These are phyloP conservation scores for Suillus lakei DNA, from an alignment of 768 basidiomycete genomes.

Conservation along the genomic window DNA sequence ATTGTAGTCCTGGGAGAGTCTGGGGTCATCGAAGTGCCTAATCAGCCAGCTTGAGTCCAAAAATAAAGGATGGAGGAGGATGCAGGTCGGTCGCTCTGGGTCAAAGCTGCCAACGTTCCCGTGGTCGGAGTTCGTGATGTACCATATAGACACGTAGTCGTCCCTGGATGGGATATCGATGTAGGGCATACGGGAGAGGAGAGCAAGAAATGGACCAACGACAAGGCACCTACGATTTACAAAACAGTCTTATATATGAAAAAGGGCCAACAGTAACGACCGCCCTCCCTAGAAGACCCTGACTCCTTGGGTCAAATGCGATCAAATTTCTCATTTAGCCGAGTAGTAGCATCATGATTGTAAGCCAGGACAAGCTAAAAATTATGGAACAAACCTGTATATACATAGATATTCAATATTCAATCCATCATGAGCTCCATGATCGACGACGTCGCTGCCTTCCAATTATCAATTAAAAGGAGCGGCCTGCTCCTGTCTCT, in stretches of 20 bases:
- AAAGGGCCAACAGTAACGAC: conserved; percentile 6
- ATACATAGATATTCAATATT: background rate
- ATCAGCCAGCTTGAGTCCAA: conserved; percentile 73
- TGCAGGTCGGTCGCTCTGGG: conserved; percentile 65
- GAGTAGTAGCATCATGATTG: conserved; percentile 23
- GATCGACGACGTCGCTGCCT: background rate
- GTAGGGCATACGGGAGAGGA: conserved; percentile 57
- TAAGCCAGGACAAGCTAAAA: background rate
- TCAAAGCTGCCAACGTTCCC: conserved; percentile 71
- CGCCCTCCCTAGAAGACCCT: conserved; percentile 14
- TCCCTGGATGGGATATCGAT: conserved; percentile 64
- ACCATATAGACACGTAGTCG: conserved; percentile 76
- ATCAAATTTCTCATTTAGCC: conserved; percentile 26
- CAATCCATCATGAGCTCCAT: background rate
- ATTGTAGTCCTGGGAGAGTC: conserved; percentile 63
- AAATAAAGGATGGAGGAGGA: conserved; percentile 70
- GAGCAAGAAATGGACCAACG: conserved; percentile 2
- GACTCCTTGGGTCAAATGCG: conserved; percentile 16
- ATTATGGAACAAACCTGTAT: background rate
- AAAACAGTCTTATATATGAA: conserved; percentile 24
- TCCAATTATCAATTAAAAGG: background rate
- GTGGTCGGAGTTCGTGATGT: conserved; percentile 64
- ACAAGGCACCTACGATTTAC: conserved; percentile 6
- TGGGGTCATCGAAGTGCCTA: conserved; percentile 68
- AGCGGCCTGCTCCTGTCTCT: background rate